Base-by-base conservation (phyloP, 2,329 filamentous ascomycete genomes). In the Daldinia sp. region DNA sequence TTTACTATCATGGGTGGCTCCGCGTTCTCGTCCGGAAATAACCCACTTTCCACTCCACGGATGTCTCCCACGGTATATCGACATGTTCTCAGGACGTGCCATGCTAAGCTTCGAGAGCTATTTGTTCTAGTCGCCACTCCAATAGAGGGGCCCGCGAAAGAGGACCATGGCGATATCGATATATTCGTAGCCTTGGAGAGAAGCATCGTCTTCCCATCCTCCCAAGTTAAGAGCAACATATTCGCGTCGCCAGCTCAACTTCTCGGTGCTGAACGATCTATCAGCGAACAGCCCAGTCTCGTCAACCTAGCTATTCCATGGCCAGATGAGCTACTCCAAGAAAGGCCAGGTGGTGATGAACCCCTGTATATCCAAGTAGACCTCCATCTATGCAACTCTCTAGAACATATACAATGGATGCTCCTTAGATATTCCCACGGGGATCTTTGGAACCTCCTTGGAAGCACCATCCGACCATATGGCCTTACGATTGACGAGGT, bases 81-180 rank as follows among this genome's bases (percentile, higher is more conserved):
- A 0, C 63, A 74, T 1, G 78, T 88, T 25, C 84, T 84, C 19
- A 64, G 74, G 0, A 71, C 78, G 0, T 85, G 83, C 62, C 77
- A 81, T 23, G 58, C 71, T 0, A 74, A 81, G 1, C 81, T 91
- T 0, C 74, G 76, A 1, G 69, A 77, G 1, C 76, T 89, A 3
- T 92, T 86, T 68, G 55, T 77, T 0, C 78, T 77, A 6, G 86
- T 90, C 3, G 83, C 81, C 0, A 81, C 83, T 0, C 87, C 90
- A 0, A 84, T 89, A 25, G 90, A 93, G 68, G 89, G 85, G 0
- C 91, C 91, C 0, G 87, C 74, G 1, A 95, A 95, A 75, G 39
- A 67, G 0, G 85, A 87, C 68, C 84, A 87, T 70, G 92, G 92
- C 17, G 92, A 95, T 67, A 78, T 96, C 34, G 92, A 95, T 75